Base-by-base conservation (phyloP, 345 rosid genomes). In the Schrenkiella parvula region DNA sequence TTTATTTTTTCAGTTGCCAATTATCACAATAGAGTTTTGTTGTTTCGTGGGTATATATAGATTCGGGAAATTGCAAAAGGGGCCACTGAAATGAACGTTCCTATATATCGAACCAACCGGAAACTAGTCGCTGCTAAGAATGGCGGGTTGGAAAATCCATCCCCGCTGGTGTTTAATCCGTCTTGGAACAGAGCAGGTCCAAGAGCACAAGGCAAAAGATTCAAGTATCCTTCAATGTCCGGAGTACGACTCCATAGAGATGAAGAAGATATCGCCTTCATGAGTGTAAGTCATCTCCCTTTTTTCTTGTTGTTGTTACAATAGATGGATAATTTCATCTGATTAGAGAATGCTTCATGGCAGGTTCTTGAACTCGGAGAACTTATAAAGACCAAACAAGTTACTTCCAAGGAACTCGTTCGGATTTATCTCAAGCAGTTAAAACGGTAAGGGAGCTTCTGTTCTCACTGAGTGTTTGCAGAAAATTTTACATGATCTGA, bases 351-450 rank as follows among this genome's bases (percentile, higher is more conserved):
- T 52, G 55, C 12, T 23, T 50, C 54, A 4, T 69, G 39, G 23
- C 85, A 93, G 97, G 80, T 93, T 78, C 79, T 87, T 80, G 95
- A 90, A 82, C 81, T 93, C 13, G 95, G 93, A 71, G 86, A 81
- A 65, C 92, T 89, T 46, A 82, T 93, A 54, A 87, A 79, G 87
- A 84, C 88, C 6, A 84, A 75, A 63, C 85, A 93, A 75, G 70
- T 93, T 67, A 87, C 93, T 43, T 90, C 97, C 6, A 53, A 71
- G 71, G 88, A 87, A 73, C 96, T 90, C 19, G 82, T 88, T 15
- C 43, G 52, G 63, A 81, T 86, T 55, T 93, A 84, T 73, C 81
- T 90, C 42, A 35, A 70, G 70, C 84, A 88, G 73, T 80, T 89
- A 61, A 93, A 82, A 64, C 81, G 98, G 95, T 92, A 73, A 18